Percentiles rank a stretch among this genome's conserved stretches.
Evolutionary conservation across 805 yeast genomes (phyloP).

Genomic region (Ogataea philodendri): DNA sequence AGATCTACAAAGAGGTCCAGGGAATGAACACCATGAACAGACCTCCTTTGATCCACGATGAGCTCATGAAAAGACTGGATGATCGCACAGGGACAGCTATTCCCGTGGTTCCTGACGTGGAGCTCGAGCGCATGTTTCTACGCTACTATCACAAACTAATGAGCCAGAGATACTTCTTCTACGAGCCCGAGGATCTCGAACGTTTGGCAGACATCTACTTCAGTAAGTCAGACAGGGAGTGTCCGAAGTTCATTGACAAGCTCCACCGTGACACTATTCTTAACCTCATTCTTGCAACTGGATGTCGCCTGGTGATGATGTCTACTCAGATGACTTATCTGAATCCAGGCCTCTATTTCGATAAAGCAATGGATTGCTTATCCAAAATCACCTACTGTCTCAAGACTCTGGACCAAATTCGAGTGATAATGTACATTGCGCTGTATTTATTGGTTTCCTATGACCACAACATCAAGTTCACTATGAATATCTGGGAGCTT

Average conservation of each 20-base stretch:
- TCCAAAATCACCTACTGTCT: slow-evolving; percentile 5
- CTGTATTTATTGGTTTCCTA: slow-evolving; percentile 19
- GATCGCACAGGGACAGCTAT: slow-evolving; percentile 1
- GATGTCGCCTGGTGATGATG: slow-evolving; percentile 16
- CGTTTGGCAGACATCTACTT: slow-evolving; percentile 11
- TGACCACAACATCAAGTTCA: slow-evolving; percentile 16
- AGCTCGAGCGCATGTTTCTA: slow-evolving; percentile 13
- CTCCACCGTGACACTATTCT: slow-evolving; percentile 10
- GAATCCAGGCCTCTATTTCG: slow-evolving; percentile 17
- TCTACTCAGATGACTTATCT: slow-evolving; percentile 10
- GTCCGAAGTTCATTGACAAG: slow-evolving; percentile 5
- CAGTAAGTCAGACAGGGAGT: background rate
- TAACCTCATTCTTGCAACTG: slow-evolving; percentile 15
- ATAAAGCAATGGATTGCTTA: slow-evolving; percentile 12
- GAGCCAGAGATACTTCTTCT: slow-evolving; percentile 18
- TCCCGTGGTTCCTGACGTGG: background rate
- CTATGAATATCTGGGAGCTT: slow-evolving; percentile 22
- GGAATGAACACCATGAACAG: slow-evolving; percentile 3
- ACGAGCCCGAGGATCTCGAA: slow-evolving; percentile 12
- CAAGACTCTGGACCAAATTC: slow-evolving; percentile 15
- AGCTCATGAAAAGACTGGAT: slow-evolving; percentile 9
- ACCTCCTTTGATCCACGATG: slow-evolving; percentile 15
- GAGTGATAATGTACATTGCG: slow-evolving; percentile 18
- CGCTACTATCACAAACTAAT: slow-evolving; percentile 10
- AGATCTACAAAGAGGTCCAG: slow-evolving; percentile 14